These are phyloP conservation scores for Cordyceps sp. DNA, from an alignment of 2,329 filamentous ascomycete genomes.

Conservation along the genomic window DNA sequence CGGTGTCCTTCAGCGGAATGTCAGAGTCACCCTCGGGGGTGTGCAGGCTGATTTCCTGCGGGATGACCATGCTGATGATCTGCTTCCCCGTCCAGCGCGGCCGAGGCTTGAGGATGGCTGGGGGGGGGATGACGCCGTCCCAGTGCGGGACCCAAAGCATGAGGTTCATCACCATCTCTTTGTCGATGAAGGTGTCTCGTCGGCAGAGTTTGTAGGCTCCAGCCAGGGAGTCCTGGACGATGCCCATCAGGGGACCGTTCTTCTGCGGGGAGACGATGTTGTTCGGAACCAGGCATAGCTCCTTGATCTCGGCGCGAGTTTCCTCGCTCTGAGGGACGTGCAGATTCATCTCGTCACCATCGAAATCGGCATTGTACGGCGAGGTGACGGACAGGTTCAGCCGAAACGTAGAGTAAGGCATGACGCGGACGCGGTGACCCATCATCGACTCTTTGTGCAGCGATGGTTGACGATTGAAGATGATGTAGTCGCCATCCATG, in stretches of 20 bases:
- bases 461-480: constrained; percentile 98
- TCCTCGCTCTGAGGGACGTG: constrained; percentile 98
- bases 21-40: constrained; percentile 44
- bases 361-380: constrained; percentile 99
- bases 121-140: constrained; percentile 86
- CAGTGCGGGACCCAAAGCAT: constrained; percentile 96
- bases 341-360: constrained; percentile 99
- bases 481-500: constrained; percentile 90
- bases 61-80: constrained; percentile 85
- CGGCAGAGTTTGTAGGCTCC: constrained; percentile 95
- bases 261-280: constrained; percentile 97
- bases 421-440: constrained; percentile 92
- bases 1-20: constrained; percentile 55
- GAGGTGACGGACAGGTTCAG: constrained; percentile 95
- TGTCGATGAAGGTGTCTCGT: constrained; percentile 77
- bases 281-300: constrained; percentile 92
- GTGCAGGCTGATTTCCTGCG: constrained; percentile 67
- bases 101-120: constrained; percentile 83
- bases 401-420: constrained; percentile 98
- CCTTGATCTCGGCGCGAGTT: constrained; percentile 82
- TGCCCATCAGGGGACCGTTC: constrained; percentile 97
- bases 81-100: constrained; percentile 98
- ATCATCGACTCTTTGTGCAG: constrained; percentile 99
- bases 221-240: constrained; percentile 93
- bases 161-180: constrained; percentile 88